A percentile compares a stretch with the other conserved stretches of the same genome.
These are phyloP conservation scores for carrot (Daucus carota) DNA, from an alignment of 129 eudicot species.

Conservation along the genomic window DNA sequence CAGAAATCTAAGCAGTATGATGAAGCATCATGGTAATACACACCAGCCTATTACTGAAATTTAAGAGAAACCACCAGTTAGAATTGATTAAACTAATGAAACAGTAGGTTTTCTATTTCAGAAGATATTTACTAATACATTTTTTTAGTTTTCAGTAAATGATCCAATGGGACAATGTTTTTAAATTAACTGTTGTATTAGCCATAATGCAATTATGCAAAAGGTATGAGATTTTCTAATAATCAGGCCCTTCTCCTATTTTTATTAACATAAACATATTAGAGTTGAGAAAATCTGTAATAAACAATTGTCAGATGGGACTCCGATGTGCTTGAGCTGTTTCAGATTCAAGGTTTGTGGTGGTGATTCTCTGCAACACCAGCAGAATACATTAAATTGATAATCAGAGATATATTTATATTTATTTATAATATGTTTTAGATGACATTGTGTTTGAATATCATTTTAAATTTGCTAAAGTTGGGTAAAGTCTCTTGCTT, in stretches of 20 bases:
- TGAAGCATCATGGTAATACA: neutral
- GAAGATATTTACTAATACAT: neutral
- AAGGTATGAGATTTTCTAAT: neutral
- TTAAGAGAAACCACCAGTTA: neutral
- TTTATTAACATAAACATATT: neutral
- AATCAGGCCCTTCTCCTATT: neutral
- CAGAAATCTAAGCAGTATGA: neutral
- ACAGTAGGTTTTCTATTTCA: neutral
- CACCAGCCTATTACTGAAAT: neutral
- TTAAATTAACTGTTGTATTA: neutral
- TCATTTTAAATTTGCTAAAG: neutral
- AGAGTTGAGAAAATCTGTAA: neutral
- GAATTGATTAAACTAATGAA: neutral
- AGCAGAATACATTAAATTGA: neutral
- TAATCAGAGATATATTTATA: neutral
- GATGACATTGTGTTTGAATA: neutral
- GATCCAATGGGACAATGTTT: neutral
- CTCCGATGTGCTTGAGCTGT: slow-evolving; percentile 4
- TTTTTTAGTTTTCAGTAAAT: neutral
- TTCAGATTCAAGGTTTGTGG: slow-evolving; percentile 4
- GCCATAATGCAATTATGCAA: neutral
- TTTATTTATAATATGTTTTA: neutral
- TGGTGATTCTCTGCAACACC: neutral
- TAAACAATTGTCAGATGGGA: slow-evolving; percentile 1
- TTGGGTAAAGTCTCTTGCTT: neutral